Evolutionary conservation across 2,329 filamentous ascomycete genomes (phyloP).

Genomic region (Metarhizium brunneum): DNA sequence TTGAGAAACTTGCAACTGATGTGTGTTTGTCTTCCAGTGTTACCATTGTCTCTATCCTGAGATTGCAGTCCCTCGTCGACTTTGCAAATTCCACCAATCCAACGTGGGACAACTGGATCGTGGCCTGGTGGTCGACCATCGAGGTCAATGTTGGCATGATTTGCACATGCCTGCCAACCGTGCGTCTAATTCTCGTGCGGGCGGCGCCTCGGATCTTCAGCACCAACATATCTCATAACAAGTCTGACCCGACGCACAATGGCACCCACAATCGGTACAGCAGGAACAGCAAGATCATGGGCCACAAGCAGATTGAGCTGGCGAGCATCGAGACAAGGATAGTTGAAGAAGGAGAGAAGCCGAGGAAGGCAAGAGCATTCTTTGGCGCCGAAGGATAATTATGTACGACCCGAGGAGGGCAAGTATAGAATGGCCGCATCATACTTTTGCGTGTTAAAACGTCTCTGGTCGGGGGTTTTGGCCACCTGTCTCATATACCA

Average conservation of each 20-base stretch:
- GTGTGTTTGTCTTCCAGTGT: background rate
- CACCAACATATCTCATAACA: background rate
- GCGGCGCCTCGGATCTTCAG: slow-evolving; percentile 2
- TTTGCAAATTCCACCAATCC: slow-evolving; percentile 5
- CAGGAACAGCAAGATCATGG: background rate
- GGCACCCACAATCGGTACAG: background rate
- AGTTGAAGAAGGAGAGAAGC: background rate
- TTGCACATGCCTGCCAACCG: slow-evolving; percentile 6
- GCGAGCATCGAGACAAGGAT: background rate
- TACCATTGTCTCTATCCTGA: slow-evolving; percentile 3
- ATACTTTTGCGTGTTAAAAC: no score
- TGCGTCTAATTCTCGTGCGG: slow-evolving; percentile 5
- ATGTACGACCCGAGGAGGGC: background rate
- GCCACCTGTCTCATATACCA: slow-evolving; percentile 5
- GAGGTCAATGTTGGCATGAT: slow-evolving; percentile 5
- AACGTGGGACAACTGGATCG: slow-evolving; percentile 6
- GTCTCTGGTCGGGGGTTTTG: background rate
- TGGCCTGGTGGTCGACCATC: slow-evolving; percentile 6
- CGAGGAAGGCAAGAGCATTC: background rate
- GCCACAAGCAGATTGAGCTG: slow-evolving; percentile 2
- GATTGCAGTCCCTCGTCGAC: slow-evolving; percentile 5
- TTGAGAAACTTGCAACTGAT: background rate
- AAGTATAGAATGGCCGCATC: no score
- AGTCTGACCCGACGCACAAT: background rate
- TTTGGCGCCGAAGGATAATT: background rate